Conservation (phyloP, 1,284 basidiomycete species). For the Thecaphora thlaspeos region DNA sequence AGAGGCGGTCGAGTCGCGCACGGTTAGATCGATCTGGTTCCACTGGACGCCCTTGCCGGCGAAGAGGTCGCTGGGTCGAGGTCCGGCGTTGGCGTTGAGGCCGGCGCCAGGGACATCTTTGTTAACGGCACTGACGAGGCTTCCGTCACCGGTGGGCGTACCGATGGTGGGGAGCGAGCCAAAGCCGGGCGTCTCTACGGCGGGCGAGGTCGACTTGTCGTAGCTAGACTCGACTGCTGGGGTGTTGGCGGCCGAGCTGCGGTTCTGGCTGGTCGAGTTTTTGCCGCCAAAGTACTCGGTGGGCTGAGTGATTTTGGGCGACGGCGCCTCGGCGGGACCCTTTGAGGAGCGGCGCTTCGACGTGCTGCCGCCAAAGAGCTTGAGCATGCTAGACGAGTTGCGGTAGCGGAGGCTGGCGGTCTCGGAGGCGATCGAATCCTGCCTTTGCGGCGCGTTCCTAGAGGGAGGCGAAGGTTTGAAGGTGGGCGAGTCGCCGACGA, state of each 20-base stretch:
- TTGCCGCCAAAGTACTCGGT: slow-evolving; percentile 14
- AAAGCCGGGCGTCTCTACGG: too few relatives aligned
- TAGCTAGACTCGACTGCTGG: too few relatives aligned
- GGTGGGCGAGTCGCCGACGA: slow-evolving; percentile 23
- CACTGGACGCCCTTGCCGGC: slow-evolving; percentile 49
- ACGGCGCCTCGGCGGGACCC: slow-evolving; percentile 3
- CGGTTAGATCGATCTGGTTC: slow-evolving; percentile 40
- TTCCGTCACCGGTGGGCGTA: slow-evolving; percentile 10
- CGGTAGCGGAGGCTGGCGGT: slow-evolving; percentile 22
- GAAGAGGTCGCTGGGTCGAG: slow-evolving; percentile 45
- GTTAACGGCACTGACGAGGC: slow-evolving; percentile 14
- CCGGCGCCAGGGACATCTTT: slow-evolving; percentile 8
- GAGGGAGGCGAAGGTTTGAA: slow-evolving; percentile 8
- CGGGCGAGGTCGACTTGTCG: too few relatives aligned
- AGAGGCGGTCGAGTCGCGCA: slow-evolving; percentile 15
- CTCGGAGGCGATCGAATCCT: slow-evolving; percentile 16
- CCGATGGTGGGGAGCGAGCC: slow-evolving; percentile 9
- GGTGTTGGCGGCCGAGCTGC: too few relatives aligned
- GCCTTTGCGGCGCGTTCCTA: too few relatives aligned
- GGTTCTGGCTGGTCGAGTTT: not conserved
- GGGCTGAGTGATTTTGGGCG: slow-evolving; percentile 1
- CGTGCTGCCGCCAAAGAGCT: slow-evolving; percentile 29
- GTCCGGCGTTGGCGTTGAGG: slow-evolving; percentile 9
- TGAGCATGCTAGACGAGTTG: slow-evolving; percentile 33
- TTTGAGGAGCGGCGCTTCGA: too few relatives aligned